Conservation (phyloP, 2,329 filamentous ascomycete genomes). For the Xylariaceae sp. region DNA sequence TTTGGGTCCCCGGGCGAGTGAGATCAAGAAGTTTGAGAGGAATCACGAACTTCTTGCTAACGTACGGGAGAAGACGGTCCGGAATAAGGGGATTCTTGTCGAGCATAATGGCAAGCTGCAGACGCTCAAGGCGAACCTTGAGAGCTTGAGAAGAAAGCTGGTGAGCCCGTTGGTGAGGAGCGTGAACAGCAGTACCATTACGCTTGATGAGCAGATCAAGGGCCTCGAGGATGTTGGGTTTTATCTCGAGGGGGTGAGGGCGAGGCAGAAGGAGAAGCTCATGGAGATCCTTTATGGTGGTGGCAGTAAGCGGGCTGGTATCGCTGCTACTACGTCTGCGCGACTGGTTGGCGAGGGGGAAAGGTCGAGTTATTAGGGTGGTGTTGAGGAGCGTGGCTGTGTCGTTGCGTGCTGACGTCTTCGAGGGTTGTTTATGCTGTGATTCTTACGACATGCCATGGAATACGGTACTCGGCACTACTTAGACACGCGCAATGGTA, state of each 20-base stretch:
- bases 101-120: slow-evolving; percentile 83
- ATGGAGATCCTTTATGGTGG: slow-evolving; percentile 72
- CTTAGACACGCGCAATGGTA: no score
- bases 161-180: slow-evolving; percentile 78
- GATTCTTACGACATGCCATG: no score
- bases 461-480: no score
- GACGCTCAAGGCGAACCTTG: slow-evolving; percentile 79
- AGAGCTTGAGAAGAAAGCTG: slow-evolving; percentile 77
- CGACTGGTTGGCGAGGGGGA: slow-evolving; percentile 6
- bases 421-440: no score
- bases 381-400: no score
- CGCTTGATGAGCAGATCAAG: slow-evolving; percentile 79
- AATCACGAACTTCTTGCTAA: slow-evolving; percentile 76
- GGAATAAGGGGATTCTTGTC: slow-evolving; percentile 81
- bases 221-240: slow-evolving; percentile 76
- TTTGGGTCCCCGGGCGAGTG: slow-evolving; percentile 68
- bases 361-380: no score
- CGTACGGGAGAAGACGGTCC: slow-evolving; percentile 77
- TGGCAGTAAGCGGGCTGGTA: slow-evolving; percentile 14
- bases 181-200: slow-evolving; percentile 63
- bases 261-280: slow-evolving; percentile 76
- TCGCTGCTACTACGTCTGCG: slow-evolving; percentile 16
- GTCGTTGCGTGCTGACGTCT: no score
- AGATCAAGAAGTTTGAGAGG: slow-evolving; percentile 86
- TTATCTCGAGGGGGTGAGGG: slow-evolving; percentile 70